Evolutionary conservation across 192 early-diverging fungal genomes (phyloP), one percentile per base, ranked within the genome.

Genomic region (Allomyces javanicus): DNA sequence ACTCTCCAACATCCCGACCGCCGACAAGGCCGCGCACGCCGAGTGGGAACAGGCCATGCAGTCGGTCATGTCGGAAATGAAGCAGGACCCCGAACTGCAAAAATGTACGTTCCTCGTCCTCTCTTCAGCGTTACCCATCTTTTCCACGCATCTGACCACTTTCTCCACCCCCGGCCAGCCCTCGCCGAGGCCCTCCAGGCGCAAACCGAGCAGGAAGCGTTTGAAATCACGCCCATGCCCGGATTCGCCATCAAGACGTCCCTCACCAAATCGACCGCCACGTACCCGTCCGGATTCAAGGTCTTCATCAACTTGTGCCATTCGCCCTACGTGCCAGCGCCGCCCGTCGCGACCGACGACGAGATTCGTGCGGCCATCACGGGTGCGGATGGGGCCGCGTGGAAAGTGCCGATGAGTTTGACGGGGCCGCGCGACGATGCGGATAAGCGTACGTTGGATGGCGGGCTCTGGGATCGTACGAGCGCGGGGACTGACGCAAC

Each of bases 281-380:
- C 50, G 17, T 58, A 58, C 50, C 50, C 61, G 12, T 25, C 33
- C 12, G 72, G 72, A 33, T 77, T 75, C 1, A 64, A 72, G 58
- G 72, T 87, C 0, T 87, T 82, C 67, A 78, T 87, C 64, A 87
- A 87, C 65, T 63, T 87, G n/a, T 87, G 85, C 63, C 74, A 83
- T 50, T 77, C 79, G 7, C 67, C 69, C 25, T 50, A 73, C 61
- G 69, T 87, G 25, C 85, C 86, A 0, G 69, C 76, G 45, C 78
- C 78, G 22, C 86, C 86, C 5, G 40, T 71, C n/a, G 74, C 79
- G 0, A 68, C 74, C 7, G 81, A 89, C 69, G 71, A 75, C 10
- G 87, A 89, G 65, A 86, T 89, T 44, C 77, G 75, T 43, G 74
- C 69, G 62, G 83, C 85, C 9, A 66, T 89, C 17, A 74, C 76